These are phyloP conservation scores for Schizothecium vesticola DNA, from an alignment of 495 filamentous ascomycete species.

Conservation along the genomic window DNA sequence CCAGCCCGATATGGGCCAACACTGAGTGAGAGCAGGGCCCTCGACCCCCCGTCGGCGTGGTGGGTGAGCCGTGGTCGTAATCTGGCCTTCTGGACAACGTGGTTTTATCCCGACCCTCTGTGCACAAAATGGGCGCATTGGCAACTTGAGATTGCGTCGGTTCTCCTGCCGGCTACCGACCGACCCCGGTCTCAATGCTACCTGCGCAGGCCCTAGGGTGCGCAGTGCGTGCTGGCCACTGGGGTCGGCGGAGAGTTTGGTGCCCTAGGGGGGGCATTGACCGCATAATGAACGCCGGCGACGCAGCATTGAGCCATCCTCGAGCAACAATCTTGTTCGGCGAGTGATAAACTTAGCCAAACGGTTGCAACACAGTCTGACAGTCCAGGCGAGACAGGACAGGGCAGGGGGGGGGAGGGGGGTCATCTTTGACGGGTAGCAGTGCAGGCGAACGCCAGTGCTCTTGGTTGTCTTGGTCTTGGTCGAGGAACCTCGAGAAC, in stretches of 20 bases:
- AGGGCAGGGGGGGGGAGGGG: slow-evolving; percentile 8
- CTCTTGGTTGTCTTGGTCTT: background rate
- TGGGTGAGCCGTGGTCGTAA: background rate
- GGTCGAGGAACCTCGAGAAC: background rate
- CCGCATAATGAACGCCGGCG: slow-evolving; percentile 16
- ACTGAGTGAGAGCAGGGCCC: no score
- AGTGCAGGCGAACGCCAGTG: background rate
- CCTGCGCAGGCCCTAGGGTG: slow-evolving; percentile 10
- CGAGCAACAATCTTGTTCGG: slow-evolving; percentile 9
- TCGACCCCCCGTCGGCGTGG: background rate
- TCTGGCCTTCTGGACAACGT: slow-evolving; percentile 16
- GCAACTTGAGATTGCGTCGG: slow-evolving; percentile 19
- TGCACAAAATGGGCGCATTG: slow-evolving; percentile 20
- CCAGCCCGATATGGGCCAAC: background rate
- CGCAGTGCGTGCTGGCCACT: background rate
- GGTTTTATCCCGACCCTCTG: slow-evolving; percentile 25
- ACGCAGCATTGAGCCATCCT: slow-evolving; percentile 19
- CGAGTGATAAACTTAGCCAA: slow-evolving; percentile 23
- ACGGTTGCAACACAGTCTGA: slow-evolving; percentile 17
- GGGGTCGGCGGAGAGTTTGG: slow-evolving; percentile 3
- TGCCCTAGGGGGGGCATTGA: slow-evolving; percentile 14
- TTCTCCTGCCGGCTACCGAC: slow-evolving; percentile 16
- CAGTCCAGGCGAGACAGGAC: slow-evolving; percentile 16
- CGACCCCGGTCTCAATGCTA: slow-evolving; percentile 21
- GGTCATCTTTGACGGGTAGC: background rate